Conservation (phyloP, 129 eudicot genomes). For the Saposhnikovia divaricata region DNA sequence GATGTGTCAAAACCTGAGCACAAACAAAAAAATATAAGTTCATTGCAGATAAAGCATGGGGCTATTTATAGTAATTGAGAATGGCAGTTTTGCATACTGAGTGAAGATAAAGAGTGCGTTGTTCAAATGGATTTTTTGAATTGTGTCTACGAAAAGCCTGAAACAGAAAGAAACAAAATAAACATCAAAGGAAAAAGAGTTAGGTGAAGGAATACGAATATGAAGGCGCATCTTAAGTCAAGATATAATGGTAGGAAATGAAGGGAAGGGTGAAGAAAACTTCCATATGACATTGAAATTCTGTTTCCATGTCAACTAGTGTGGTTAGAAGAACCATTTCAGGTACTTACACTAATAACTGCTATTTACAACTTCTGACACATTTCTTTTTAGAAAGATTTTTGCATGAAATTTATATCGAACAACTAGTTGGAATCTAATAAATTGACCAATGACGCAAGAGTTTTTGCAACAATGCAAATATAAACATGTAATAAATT, state of each 20-base stretch:
- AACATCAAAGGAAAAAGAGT: background rate
- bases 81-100: slow-evolving; percentile 43
- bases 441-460: background rate
- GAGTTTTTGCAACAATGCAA: background rate
- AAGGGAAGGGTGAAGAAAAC: background rate
- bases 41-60: background rate
- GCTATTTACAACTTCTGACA: background rate
- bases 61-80: background rate
- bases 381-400: background rate
- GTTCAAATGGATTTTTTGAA: slow-evolving; percentile 44
- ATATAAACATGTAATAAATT: background rate
- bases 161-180: background rate
- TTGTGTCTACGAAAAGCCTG: slow-evolving; percentile 73
- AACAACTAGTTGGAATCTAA: background rate
- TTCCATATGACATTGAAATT: background rate
- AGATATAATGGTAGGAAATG: background rate
- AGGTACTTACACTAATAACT: background rate
- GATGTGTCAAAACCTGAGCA: slow-evolving; percentile 77
- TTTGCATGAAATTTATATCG: background rate
- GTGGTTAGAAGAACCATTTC: background rate
- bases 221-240: background rate
- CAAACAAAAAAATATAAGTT: slow-evolving; percentile 3
- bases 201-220: background rate
- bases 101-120: slow-evolving; percentile 73
- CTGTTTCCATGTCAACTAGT: background rate